phyloP scores from a whole-genome alignment of 169 alveolate species.

The Plasmodium adleri region DNA sequence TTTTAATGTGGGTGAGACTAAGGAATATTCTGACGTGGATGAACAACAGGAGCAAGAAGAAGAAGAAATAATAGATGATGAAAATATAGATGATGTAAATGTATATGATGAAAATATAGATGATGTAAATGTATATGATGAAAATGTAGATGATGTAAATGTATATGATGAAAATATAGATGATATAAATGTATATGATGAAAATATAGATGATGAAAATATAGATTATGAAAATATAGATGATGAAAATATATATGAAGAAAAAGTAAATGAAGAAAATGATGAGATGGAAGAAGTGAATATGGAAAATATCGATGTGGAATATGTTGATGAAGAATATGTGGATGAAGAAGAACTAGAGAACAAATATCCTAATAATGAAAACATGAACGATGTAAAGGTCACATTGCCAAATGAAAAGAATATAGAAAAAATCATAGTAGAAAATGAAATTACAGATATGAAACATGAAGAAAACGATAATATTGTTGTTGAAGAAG shows the following conservation, averaged over 20 bases:
- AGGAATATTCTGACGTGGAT: constrained; percentile 34
- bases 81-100: background rate
- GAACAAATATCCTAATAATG: background rate
- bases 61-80: constrained; percentile 4
- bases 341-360: constrained; percentile 10
- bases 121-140: background rate
- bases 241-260: background rate
- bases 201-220: constrained; percentile 9
- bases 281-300: constrained; percentile 14
- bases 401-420: background rate
- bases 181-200: constrained; percentile 5
- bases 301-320: background rate
- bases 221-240: background rate
- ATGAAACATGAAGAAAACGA: background rate
- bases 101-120: background rate
- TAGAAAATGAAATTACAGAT: background rate
- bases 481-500: constrained; percentile 1
- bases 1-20: constrained; percentile 26
- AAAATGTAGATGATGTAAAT: background rate
- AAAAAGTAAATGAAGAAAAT: constrained; percentile 7
- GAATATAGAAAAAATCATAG: background rate
- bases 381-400: constrained; percentile 4
- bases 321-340: constrained; percentile 2
- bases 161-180: background rate
- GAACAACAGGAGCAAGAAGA: constrained; percentile 11